A percentile compares a stretch with the other conserved stretches of the same genome.
phyloP scores from a whole-genome alignment of 2,329 filamentous ascomycete species.

The Clarireedia homoeocarpa region DNA sequence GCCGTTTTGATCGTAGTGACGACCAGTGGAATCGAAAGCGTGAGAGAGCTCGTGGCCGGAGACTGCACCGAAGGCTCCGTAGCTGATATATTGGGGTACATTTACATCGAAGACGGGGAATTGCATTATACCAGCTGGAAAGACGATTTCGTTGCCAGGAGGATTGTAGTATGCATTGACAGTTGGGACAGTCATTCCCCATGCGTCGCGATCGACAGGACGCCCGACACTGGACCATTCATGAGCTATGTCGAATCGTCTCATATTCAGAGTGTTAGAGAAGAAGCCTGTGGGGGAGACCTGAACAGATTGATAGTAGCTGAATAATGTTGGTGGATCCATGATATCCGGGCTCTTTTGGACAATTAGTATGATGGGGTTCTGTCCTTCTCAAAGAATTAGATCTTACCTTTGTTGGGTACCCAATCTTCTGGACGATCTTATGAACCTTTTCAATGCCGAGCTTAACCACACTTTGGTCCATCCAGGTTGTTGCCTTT shows the following conservation, averaged over 20 bases:
- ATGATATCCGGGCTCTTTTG: conserved; percentile 48
- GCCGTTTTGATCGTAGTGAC: conserved; percentile 56
- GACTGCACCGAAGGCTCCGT: conserved; percentile 61
- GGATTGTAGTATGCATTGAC: conserved; percentile 60
- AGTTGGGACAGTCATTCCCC: conserved; percentile 51
- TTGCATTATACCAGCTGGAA: conserved; percentile 64
- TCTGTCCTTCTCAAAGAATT: background rate
- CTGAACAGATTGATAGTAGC: conserved; percentile 48
- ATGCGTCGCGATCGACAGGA: conserved; percentile 52
- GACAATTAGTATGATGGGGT: conserved; percentile 10
- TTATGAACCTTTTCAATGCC: conserved; percentile 59
- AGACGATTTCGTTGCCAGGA: conserved; percentile 53
- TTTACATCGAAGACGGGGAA: conserved; percentile 56
- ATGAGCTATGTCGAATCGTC: conserved; percentile 38
- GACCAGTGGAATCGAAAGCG: conserved; percentile 59
- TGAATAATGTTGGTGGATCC: conserved; percentile 45
- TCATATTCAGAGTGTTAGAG: conserved; percentile 45
- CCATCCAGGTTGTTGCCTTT: conserved; percentile 55
- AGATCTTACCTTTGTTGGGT: conserved; percentile 43
- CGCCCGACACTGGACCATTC: conserved; percentile 52
- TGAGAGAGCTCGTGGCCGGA: conserved; percentile 64
- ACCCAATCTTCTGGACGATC: conserved; percentile 62
- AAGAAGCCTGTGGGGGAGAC: conserved; percentile 47
- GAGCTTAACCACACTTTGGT: conserved; percentile 47
- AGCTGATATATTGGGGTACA: conserved; percentile 57